These are phyloP conservation scores for Calonectria pseudoturangicola DNA, from an alignment of 2,329 filamentous ascomycete species.

Conservation along the genomic window DNA sequence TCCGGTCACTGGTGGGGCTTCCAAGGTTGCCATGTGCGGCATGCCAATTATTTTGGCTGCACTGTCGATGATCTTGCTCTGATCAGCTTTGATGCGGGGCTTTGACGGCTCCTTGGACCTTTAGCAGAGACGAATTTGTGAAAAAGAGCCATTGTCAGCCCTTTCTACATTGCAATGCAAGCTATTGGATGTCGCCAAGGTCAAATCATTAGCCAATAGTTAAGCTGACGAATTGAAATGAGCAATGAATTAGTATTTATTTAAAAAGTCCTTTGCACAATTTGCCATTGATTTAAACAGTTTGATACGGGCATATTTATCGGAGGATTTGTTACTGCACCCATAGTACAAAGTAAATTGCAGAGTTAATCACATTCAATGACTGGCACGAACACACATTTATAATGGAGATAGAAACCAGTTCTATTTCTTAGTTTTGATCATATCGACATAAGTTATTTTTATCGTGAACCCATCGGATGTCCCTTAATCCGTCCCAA, in stretches of 20 bases:
- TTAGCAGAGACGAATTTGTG: neutral
- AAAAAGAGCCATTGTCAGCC: no score
- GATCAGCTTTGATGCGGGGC: neutral
- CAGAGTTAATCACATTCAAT: neutral
- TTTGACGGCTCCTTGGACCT: neutral
- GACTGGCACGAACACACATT: neutral
- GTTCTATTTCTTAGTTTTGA: slow-evolving; percentile 7
- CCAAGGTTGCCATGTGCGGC: neutral
- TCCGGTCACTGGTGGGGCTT: slow-evolving; percentile 1
- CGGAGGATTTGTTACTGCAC: no score
- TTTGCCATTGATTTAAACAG: no score
- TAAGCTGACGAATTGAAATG: no score
- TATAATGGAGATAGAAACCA: neutral
- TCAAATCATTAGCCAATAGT: no score
- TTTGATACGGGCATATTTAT: no score
- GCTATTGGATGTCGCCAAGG: no score
- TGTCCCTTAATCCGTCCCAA: neutral
- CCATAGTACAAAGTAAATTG: no score
- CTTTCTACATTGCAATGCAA: no score
- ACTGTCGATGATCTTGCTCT: neutral
- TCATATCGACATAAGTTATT: neutral
- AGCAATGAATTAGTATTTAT: no score
- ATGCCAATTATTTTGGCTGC: neutral
- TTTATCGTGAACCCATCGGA: neutral
- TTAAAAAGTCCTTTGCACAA: no score